phyloP scores from a whole-genome alignment of 108 stramenopile genomes.

The Nannochloropsis gaditana region DNA sequence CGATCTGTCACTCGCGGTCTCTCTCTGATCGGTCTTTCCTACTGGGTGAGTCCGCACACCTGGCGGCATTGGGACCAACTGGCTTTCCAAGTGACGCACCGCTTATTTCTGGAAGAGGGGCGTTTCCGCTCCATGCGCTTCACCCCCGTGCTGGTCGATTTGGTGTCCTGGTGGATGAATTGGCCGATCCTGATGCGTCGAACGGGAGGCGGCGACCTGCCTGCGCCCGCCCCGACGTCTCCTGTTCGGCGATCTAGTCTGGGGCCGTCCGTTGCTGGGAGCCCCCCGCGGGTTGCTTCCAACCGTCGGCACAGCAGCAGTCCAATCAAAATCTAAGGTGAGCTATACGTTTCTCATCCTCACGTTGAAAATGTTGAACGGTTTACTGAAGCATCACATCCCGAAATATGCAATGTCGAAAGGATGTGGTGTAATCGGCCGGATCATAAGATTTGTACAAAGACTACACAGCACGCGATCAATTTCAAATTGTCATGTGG shows the following conservation, averaged over 20 bases:
- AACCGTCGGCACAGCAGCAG: conserved; percentile 15
- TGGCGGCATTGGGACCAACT: conserved; percentile 10
- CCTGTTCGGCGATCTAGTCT: not conserved
- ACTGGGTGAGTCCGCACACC: not conserved
- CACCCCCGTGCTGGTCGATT: not conserved
- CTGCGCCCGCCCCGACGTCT: not conserved
- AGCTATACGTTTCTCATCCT: no score
- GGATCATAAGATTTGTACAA: no score
- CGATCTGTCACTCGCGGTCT: not conserved
- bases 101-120: not conserved
- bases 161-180: conserved; percentile 10
- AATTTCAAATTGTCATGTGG: no score
- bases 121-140: conserved; percentile 8
- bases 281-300: not conserved
- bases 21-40: not conserved
- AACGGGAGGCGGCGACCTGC: not conserved
- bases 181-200: not conserved
- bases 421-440: no score
- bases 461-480: no score
- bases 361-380: no score
- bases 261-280: not conserved
- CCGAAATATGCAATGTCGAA: no score
- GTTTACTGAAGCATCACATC: no score
- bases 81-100: conserved; percentile 6
- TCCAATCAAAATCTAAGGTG: not conserved